Conservation (phyloP, 441 rosid species). For the Theobroma grandiflorum region DNA sequence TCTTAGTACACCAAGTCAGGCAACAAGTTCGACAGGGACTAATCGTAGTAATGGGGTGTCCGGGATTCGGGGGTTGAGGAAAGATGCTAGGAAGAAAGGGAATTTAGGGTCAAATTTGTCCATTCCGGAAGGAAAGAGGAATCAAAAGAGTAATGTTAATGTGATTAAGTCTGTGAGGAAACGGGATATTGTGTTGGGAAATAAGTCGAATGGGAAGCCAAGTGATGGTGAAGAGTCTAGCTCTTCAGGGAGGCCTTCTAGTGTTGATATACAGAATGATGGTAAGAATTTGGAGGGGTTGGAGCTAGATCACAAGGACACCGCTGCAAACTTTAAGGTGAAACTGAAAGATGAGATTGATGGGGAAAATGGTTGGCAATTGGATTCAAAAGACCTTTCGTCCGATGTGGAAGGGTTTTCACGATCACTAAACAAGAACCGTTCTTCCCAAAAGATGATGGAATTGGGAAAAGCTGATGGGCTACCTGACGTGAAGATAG, state of each 20-base stretch:
- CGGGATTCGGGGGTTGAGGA: conserved; percentile 54
- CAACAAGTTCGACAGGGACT: conserved; percentile 36
- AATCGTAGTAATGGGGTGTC: conserved; percentile 52
- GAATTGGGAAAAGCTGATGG: conserved; percentile 38
- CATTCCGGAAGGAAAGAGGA: conserved; percentile 56
- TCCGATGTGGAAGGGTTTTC: conserved; percentile 36
- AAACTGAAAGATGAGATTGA: conserved; percentile 35
- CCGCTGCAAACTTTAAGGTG: conserved; percentile 24
- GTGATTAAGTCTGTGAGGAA: conserved; percentile 40
- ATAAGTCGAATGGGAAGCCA: conserved; percentile 55
- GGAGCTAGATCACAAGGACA: conserved; percentile 40
- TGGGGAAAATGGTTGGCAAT: conserved; percentile 45
- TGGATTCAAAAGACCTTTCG: conserved; percentile 35
- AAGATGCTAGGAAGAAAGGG: conserved; percentile 57
- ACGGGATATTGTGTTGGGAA: conserved; percentile 34
- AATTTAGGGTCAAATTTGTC: conserved; percentile 40
- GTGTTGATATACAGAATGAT: conserved; percentile 49
- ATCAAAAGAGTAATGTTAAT: conserved; percentile 44
- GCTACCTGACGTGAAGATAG: conserved; percentile 40
- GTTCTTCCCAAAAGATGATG: conserved; percentile 33
- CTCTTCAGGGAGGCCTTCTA: conserved; percentile 57
- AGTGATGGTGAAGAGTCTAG: conserved; percentile 60
- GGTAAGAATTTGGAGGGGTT: conserved; percentile 41
- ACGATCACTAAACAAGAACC: conserved; percentile 37
- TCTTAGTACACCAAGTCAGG: conserved; percentile 60